Evolutionary conservation across 1,284 basidiomycete species (phyloP).

Genomic region (Ceratobasidium sp.): DNA sequence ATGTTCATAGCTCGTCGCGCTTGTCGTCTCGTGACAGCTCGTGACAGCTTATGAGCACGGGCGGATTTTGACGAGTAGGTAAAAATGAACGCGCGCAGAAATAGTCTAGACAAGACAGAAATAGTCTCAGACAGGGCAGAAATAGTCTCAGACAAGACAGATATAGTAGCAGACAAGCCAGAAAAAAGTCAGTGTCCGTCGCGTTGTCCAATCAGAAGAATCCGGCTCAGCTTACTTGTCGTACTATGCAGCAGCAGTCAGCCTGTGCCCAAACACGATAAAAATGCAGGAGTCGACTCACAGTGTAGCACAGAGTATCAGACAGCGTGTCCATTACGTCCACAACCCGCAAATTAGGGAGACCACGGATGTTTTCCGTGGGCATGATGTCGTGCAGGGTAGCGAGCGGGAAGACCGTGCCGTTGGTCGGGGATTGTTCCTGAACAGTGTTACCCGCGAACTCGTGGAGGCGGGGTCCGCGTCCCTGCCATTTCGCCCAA

Average conservation of each 20-base stretch:
- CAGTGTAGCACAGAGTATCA: conserved; percentile 38
- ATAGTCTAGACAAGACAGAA: too few species aligned
- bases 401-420: conserved; percentile 28
- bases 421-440: conserved; percentile 26
- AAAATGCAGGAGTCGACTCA: neutral
- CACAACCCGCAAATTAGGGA: conserved; percentile 32
- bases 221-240: conserved; percentile 22
- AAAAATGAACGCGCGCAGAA: too few species aligned
- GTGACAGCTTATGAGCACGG: too few species aligned
- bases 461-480: conserved; percentile 21
- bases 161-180: too few species aligned
- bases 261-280: neutral
- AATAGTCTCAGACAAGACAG: too few species aligned
- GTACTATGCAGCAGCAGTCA: conserved; percentile 1
- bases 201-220: too few species aligned
- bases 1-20: too few species aligned
- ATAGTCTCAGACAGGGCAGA: too few species aligned
- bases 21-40: too few species aligned
- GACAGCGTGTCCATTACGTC: conserved; percentile 41
- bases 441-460: conserved; percentile 33
- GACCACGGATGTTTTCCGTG: conserved; percentile 26
- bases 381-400: conserved; percentile 36
- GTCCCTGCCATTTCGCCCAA: conserved; percentile 45
- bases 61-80: too few species aligned
- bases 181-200: too few species aligned